Conservation (phyloP, 2,329 filamentous ascomycete genomes). For the Diplodia mutila region DNA sequence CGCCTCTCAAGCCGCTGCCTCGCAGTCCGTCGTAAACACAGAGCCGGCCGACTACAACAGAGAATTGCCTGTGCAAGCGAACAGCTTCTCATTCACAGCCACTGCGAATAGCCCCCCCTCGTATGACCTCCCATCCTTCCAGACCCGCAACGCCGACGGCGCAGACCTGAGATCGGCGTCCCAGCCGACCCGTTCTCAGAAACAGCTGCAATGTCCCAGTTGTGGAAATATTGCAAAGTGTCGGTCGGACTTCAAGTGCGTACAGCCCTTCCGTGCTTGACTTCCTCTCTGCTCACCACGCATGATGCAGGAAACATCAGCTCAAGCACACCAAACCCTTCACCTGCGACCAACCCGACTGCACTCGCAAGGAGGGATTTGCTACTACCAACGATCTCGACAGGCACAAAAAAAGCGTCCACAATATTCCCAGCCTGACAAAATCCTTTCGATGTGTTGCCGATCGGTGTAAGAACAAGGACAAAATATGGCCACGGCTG, state of each 20-base stretch:
- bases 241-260: conserved; percentile 44
- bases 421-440: conserved; percentile 53
- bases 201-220: conserved; percentile 27
- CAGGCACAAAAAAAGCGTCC: conserved; percentile 76
- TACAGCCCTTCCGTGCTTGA: conserved; percentile 16
- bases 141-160: neutral
- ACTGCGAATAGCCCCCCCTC: neutral
- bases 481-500: conserved; percentile 76
- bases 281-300: neutral
- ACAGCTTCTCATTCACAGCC: conserved; percentile 13
- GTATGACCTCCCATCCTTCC: neutral
- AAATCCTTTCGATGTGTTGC: conserved; percentile 64
- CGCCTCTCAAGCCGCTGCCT: conserved; percentile 31
- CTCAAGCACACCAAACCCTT: conserved; percentile 71
- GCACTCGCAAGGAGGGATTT: conserved; percentile 68
- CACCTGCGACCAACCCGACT: conserved; percentile 63
- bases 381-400: conserved; percentile 79
- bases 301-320: conserved; percentile 68
- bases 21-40: conserved; percentile 38
- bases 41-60: conserved; percentile 30
- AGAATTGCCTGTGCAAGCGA: conserved; percentile 18
- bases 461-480: conserved; percentile 59
- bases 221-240: conserved; percentile 39
- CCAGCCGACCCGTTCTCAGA: neutral
- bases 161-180: neutral